Conservation (phyloP, 805 yeast species). For the Metschnikowia kofuensis region DNA sequence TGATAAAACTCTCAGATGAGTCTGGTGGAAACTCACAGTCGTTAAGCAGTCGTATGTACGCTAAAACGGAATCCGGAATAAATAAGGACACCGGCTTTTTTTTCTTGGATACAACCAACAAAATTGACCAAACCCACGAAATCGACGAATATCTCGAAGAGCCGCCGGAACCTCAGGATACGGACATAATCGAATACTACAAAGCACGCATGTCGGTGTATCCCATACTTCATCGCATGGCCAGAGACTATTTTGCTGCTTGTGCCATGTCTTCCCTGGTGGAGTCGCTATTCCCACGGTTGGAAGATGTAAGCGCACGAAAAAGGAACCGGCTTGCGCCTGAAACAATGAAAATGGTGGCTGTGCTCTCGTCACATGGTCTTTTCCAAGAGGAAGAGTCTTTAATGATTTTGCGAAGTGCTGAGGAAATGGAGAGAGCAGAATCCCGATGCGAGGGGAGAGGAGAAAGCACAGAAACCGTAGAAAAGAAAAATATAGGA, state of each 20-base stretch:
- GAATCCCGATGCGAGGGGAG: too few relatives aligned
- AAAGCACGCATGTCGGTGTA: background rate
- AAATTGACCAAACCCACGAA: background rate
- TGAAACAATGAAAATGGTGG: background rate
- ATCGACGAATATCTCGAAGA: background rate
- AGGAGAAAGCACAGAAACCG: too few relatives aligned
- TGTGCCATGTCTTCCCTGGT: constrained; percentile 1
- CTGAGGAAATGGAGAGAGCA: background rate
- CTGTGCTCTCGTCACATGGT: background rate
- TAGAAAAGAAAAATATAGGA: too few relatives aligned
- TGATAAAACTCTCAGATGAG: too few relatives aligned
- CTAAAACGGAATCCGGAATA: too few relatives aligned
- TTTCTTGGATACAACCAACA: background rate
- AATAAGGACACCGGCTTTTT: too few relatives aligned
- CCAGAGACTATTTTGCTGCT: constrained; percentile 3
- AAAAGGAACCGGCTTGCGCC: background rate
- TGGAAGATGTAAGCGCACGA: background rate
- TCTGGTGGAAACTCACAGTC: background rate
- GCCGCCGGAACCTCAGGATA: background rate
- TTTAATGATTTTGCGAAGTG: background rate
- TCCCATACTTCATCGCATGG: background rate
- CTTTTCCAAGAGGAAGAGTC: background rate
- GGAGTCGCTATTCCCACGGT: background rate
- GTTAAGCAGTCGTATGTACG: background rate
- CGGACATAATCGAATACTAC: background rate